A percentile compares a stretch with the other conserved stretches of the same genome.
Conservation (phyloP, 192 early-diverging fungal genomes). For the Coemansia umbellata region DNA sequence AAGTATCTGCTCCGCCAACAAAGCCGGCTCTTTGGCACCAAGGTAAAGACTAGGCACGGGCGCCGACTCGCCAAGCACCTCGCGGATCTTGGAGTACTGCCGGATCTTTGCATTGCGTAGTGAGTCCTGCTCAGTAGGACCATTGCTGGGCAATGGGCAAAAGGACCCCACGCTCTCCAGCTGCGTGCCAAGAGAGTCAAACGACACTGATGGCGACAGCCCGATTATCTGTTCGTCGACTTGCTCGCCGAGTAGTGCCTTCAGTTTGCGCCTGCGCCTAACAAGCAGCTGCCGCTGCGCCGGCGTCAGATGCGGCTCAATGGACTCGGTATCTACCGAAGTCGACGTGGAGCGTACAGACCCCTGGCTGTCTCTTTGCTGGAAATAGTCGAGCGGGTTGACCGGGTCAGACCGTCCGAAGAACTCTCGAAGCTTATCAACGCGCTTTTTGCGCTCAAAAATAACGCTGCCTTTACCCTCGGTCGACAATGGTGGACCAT, state of each 20-base stretch:
- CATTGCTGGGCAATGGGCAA: no score
- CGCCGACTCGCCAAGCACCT: constrained; percentile 28
- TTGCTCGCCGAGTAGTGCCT: constrained; percentile 58
- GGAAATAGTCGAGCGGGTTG: no score
- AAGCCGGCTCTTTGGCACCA: neutral
- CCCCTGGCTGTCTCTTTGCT: no score
- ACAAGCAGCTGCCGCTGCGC: constrained; percentile 58
- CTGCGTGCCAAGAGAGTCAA: no score
- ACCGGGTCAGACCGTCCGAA: constrained; percentile 37
- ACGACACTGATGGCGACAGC: neutral
- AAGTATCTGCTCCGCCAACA: constrained; percentile 23
- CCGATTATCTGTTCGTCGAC: constrained; percentile 50
- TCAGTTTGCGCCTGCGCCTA: constrained; percentile 59
- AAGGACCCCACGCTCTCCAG: no score
- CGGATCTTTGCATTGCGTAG: constrained; percentile 13
- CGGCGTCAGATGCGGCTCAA: constrained; percentile 31
- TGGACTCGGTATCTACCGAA: neutral
- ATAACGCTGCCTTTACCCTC: no score
- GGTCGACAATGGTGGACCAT: constrained; percentile 8
- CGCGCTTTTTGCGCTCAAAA: constrained; percentile 42
- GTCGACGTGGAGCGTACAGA: no score
- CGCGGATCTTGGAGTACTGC: constrained; percentile 34
- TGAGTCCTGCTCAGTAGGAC: neutral
- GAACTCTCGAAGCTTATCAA: constrained; percentile 54
- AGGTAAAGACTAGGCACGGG: constrained; percentile 8